Conservation (phyloP, 257 asterid species). For the Phtheirospermum japonicum region DNA sequence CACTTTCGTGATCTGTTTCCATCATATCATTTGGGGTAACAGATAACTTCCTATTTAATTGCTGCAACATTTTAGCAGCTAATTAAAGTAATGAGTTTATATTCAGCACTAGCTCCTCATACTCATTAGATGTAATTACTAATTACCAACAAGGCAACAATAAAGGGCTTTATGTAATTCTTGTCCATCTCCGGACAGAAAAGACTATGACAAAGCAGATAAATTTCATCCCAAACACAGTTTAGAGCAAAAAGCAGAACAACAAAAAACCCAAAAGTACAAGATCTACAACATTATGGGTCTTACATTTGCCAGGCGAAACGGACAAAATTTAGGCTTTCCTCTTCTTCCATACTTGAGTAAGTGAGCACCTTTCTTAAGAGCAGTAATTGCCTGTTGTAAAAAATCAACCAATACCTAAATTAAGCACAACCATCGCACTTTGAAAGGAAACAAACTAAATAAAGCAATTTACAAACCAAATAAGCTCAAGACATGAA, state of each 20-base stretch:
- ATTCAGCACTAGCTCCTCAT: background rate
- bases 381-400: slow-evolving; percentile 77
- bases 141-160: slow-evolving; percentile 9
- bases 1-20: slow-evolving; percentile 1
- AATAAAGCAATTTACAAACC: slow-evolving; percentile 23
- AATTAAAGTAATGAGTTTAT: background rate
- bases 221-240: slow-evolving; percentile 3
- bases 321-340: slow-evolving; percentile 91
- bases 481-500: slow-evolving; percentile 14
- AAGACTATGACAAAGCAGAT: slow-evolving; percentile 12
- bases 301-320: slow-evolving; percentile 83
- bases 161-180: background rate
- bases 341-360: slow-evolving; percentile 94
- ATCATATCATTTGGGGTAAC: slow-evolving; percentile 10
- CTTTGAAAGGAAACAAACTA: slow-evolving; percentile 17
- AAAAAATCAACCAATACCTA: slow-evolving; percentile 29
- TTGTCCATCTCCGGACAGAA: slow-evolving; percentile 20
- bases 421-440: slow-evolving; percentile 29
- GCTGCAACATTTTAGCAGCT: slow-evolving; percentile 21
- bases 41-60: background rate
- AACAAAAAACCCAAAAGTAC: slow-evolving; percentile 22
- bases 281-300: slow-evolving; percentile 9
- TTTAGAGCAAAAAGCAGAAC: slow-evolving; percentile 9
- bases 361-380: slow-evolving; percentile 81
- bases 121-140: slow-evolving; percentile 4